These are phyloP conservation scores for Pseudogymnoascus sp. DNA, from an alignment of 2,329 filamentous ascomycete genomes.

Conservation along the genomic window DNA sequence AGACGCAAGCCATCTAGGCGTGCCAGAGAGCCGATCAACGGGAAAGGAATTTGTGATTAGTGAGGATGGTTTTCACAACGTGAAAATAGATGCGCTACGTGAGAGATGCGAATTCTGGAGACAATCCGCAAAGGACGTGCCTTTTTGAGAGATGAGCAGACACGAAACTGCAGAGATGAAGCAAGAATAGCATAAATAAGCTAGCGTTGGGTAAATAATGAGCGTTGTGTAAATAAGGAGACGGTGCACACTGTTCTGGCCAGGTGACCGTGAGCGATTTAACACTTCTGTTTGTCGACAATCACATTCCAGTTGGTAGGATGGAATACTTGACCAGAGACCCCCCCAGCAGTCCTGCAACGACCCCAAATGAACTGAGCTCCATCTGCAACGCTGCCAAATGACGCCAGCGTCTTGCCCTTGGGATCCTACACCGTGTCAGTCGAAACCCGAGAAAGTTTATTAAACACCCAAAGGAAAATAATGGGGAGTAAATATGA, in stretches of 20 bases:
- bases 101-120: constrained; percentile 49
- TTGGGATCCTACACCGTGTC: too few species aligned
- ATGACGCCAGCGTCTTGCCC: too few species aligned
- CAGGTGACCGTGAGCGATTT: too few species aligned
- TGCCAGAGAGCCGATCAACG: constrained; percentile 33
- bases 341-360: too few species aligned
- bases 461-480: too few species aligned
- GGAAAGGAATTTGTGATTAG: constrained; percentile 46
- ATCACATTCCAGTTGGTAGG: background rate
- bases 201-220: background rate
- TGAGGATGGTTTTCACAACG: constrained; percentile 37
- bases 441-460: too few species aligned
- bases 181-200: background rate
- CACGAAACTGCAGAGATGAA: background rate
- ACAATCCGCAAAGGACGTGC: constrained; percentile 37
- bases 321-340: background rate
- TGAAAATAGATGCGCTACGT: constrained; percentile 33
- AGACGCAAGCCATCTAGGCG: constrained; percentile 33
- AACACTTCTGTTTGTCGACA: background rate
- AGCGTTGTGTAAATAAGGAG: too few species aligned
- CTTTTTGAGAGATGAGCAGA: constrained; percentile 31
- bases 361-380: too few species aligned
- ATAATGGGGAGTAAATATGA: too few species aligned
- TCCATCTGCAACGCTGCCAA: too few species aligned
- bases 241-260: too few species aligned